Evolutionary conservation across 768 basidiomycete genomes (phyloP).

Genomic region (Candolleomyces efflorescens): DNA sequence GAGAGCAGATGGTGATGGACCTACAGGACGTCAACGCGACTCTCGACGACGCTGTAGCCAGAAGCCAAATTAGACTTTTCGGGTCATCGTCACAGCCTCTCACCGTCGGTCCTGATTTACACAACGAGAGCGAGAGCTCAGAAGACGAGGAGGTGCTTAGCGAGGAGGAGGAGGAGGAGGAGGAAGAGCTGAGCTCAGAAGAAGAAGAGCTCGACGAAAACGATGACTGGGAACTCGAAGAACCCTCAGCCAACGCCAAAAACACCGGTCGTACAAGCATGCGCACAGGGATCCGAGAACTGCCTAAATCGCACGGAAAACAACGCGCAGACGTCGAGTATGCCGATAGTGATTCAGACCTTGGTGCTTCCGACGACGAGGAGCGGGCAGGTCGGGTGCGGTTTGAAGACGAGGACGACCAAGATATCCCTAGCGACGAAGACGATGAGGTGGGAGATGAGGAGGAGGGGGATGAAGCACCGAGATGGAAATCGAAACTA

Average conservation of each 20-base stretch:
- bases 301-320: conserved; percentile 31
- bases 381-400: conserved; percentile 26
- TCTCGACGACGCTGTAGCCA: conserved; percentile 77
- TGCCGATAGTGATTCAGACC: conserved; percentile 78
- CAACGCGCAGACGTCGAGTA: conserved; percentile 51
- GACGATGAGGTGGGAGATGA: conserved; percentile 27
- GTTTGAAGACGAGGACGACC: conserved; percentile 43
- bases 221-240: conserved; percentile 16
- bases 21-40: conserved; percentile 83
- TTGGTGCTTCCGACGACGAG: conserved; percentile 41
- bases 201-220: conserved; percentile 30
- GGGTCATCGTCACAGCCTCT: conserved; percentile 76
- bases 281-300: conserved; percentile 40
- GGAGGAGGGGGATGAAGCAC: conserved; percentile 39
- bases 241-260: conserved; percentile 17
- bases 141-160: conserved; percentile 30
- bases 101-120: conserved; percentile 36
- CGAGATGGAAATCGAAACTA: conserved; percentile 75
- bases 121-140: conserved; percentile 21
- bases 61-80: conserved; percentile 79
- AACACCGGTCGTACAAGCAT: conserved; percentile 49
- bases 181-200: conserved; percentile 20
- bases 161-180: conserved; percentile 30
- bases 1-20: conserved; percentile 97
- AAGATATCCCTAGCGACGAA: conserved; percentile 44